These are phyloP conservation scores for Suillus bovinus DNA, from an alignment of 768 basidiomycete species.

Conservation along the genomic window DNA sequence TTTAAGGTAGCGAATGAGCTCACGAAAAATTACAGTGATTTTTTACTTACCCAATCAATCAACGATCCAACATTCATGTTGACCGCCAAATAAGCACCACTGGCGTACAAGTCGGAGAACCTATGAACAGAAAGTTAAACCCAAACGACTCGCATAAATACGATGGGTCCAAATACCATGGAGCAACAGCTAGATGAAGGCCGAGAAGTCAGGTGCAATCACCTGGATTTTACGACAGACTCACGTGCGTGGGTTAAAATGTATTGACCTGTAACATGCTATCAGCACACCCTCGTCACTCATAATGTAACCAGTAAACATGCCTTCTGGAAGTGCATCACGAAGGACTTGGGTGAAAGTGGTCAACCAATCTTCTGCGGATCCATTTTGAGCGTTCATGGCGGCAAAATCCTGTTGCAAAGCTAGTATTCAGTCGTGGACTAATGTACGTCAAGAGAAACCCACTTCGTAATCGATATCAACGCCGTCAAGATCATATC, in stretches of 20 bases:
- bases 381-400: conserved; percentile 49
- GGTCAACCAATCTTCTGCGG: conserved; percentile 47
- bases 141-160: not conserved
- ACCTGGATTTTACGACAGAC: conserved; percentile 28
- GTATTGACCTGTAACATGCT: conserved; percentile 19
- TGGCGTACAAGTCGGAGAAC: conserved; percentile 39
- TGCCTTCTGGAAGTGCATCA: conserved; percentile 27
- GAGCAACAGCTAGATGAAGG: conserved; percentile 39
- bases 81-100: conserved; percentile 40
- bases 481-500: conserved; percentile 64
- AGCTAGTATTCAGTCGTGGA: conserved; percentile 1
- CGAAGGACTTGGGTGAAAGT: conserved; percentile 34
- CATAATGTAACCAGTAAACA: not conserved
- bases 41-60: conserved; percentile 43
- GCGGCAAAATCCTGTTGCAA: conserved; percentile 58
- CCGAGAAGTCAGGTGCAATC: not conserved
- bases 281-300: not conserved
- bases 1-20: not conserved
- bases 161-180: conserved; percentile 31
- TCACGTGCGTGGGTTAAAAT: conserved; percentile 38
- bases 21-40: not conserved
- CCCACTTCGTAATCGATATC: conserved; percentile 71
- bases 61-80: conserved; percentile 40
- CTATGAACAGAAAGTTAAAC: conserved; percentile 13
- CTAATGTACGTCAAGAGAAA: conserved; percentile 3